Percentiles rank a stretch among this genome's conserved stretches.
phyloP scores from a whole-genome alignment of 345 rosid genomes.

The Bruguiera sexangula region DNA sequence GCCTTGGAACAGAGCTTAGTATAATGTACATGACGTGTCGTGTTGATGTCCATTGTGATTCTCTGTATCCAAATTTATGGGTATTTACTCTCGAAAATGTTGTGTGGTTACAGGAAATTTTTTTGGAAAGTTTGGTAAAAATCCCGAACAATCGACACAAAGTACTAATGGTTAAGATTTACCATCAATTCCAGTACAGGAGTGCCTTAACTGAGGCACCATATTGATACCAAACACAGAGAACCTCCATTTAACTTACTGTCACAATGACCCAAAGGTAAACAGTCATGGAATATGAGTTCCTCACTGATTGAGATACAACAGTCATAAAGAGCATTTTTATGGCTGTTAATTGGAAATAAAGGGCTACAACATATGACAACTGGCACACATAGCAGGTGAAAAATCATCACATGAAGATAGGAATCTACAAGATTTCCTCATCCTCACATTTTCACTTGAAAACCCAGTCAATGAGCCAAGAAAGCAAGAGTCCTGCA shows the following conservation, averaged over 20 bases:
- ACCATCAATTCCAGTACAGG: too few relatives aligned
- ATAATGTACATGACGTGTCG: too few relatives aligned
- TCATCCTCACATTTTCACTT: neutral
- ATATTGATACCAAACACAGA: neutral
- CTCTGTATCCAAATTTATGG: too few relatives aligned
- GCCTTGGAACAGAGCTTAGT: too few relatives aligned
- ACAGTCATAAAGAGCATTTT: neutral
- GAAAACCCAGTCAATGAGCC: slow-evolving; percentile 2
- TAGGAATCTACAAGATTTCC: neutral
- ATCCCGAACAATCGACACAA: too few relatives aligned
- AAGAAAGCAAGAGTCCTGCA: slow-evolving; percentile 4
- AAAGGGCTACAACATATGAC: neutral
- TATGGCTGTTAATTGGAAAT: neutral
- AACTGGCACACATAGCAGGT: neutral
- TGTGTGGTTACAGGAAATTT: too few relatives aligned
- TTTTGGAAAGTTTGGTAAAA: too few relatives aligned
- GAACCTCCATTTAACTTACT: neutral
- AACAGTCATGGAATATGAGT: neutral
- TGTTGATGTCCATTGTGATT: too few relatives aligned
- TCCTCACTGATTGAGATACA: neutral
- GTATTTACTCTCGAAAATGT: too few relatives aligned
- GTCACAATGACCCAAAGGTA: neutral
- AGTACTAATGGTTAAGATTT: too few relatives aligned
- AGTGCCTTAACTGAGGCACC: too few relatives aligned
- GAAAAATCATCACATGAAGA: neutral